Evolutionary conservation across 2,329 filamentous ascomycete species (phyloP).

Genomic region (Teratosphaeria epicoccoides): DNA sequence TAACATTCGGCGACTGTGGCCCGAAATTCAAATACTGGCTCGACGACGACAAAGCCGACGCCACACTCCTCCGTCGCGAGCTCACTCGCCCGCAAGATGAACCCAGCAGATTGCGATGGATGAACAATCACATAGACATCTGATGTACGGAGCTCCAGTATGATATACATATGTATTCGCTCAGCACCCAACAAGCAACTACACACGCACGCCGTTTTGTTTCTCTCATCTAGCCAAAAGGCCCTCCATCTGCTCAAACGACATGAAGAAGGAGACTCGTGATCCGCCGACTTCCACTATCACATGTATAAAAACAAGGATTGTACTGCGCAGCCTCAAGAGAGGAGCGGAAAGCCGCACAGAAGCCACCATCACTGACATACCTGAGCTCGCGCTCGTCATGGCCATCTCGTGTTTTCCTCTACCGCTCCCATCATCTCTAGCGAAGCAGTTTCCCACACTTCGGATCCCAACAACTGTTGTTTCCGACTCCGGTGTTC

Average conservation of each 20-base stretch:
- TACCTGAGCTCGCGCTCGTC: neutral
- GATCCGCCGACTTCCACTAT: too few relatives aligned
- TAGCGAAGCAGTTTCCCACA: neutral
- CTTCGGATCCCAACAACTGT: neutral
- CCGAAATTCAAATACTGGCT: constrained; percentile 7
- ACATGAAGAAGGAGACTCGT: neutral
- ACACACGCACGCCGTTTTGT: neutral
- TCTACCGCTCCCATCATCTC: neutral
- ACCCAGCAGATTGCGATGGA: constrained; percentile 14
- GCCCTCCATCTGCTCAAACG: neutral
- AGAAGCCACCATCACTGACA: neutral
- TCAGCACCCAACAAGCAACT: neutral
- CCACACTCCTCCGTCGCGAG: constrained; percentile 13
- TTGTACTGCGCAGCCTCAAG: neutral
- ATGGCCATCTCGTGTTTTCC: neutral
- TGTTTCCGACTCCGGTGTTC: neutral
- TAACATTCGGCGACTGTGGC: constrained; percentile 12
- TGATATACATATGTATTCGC: neutral
- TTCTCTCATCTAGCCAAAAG: neutral
- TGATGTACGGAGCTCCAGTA: constrained; percentile 4
- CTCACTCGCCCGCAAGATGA: constrained; percentile 14
- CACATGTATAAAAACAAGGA: neutral
- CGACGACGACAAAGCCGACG: constrained; percentile 13
- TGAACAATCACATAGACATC: constrained; percentile 13
- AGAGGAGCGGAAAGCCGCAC: neutral